Base-by-base conservation (phyloP, 2,329 filamentous ascomycete species). In the Pyricularia pennisetigena region DNA sequence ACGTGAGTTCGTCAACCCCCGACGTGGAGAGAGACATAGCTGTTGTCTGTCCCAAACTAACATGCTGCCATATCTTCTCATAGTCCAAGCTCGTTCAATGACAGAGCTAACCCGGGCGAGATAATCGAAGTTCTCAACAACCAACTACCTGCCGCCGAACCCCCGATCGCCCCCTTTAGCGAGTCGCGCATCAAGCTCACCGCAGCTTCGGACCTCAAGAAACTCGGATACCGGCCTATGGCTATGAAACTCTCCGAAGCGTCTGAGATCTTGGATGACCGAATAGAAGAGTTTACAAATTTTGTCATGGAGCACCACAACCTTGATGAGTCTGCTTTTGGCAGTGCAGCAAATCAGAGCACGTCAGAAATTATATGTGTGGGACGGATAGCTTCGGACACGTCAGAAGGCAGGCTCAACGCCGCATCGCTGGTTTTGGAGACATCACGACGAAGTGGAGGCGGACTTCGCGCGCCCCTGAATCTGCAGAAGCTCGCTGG, bases 241-340 rank as follows among this genome's bases (percentile, higher is more conserved):
- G 90, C 92, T 2, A 97, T 98, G 93, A 97, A 97, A 75, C 83
- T 95, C 7, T 94, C 92, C 5, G 94, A 97, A 76, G 89, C 93
- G 0, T 97, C 94, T 4, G 94, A 97, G 77, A 92, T 97, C 63
- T 85, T 98, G 8, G 95, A 99, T 78, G 94, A 98, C 78, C 86
- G 93, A 73, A 97, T 99, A 80, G 93, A 98, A 73, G 93, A 94
- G 71, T 97, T 97, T 74, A 84, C 88, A 69, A 80, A 82, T n/a
- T 78, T 93, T 1, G 83, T 97, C 5, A 88, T 92, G 78, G 86
- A 90, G 68, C 83, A 93, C 71, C 87, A 97, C 77, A 82, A 86
- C 16, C 82, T 97, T 6, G 91, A 95, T 23, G 90, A 95, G 69
- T 85, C 86, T 23, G 90, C 87, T 0, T 96, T 99, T 76, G 94